Evolutionary conservation across 2,329 filamentous ascomycete genomes (phyloP), one percentile per base, ranked within the genome.

Genomic region (Botrytis fragariae): DNA sequence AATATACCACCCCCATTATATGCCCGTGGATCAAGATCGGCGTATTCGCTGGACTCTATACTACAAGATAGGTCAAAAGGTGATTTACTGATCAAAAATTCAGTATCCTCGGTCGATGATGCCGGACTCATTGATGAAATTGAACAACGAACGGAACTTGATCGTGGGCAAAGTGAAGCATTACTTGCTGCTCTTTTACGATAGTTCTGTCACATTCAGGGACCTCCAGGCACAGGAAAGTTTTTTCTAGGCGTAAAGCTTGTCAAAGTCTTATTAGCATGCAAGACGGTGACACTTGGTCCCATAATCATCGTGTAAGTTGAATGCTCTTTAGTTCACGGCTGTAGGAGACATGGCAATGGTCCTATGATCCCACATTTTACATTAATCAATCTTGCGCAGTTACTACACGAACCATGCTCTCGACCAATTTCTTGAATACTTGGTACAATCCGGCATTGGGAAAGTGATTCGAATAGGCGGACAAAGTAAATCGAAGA

Each of bases 381-480:
- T 12, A 68, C 22, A 48, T 25, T 68, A 10, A 37, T 48, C 9
- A 12, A 69, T 29, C 8, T 51, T 22, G 8, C 10, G 10, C 45
- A 80, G 79, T 3, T 82, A 80, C 64, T 82, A 81, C 45, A 82
- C 76, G 5, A 78, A 78, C 59, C 77, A 78, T 65, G 75, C 76
- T 22, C 35, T 82, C 0, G 81, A 82, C 73, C 80, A 82, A 75
- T 84, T 88, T 16, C 81, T 90, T 0, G 86, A 88, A 73, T 82
- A 86, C 73, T 77, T 89, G 0, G 54, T 87, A 0, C 76, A 83
- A 6, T 79, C 78, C n/a, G 83, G 82, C 4, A 77, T 87, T 18
- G 75, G 77, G 0, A 82, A 86, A 32, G 82, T 89, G 42, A 82
- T 89, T 44, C 86, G 87, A 2, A 83, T 90, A 29, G 87, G 78